Percentiles rank a stretch among this genome's conserved stretches.
These are phyloP conservation scores for Didymella lethalis DNA, from an alignment of 2,329 filamentous ascomycete genomes.

Conservation along the genomic window DNA sequence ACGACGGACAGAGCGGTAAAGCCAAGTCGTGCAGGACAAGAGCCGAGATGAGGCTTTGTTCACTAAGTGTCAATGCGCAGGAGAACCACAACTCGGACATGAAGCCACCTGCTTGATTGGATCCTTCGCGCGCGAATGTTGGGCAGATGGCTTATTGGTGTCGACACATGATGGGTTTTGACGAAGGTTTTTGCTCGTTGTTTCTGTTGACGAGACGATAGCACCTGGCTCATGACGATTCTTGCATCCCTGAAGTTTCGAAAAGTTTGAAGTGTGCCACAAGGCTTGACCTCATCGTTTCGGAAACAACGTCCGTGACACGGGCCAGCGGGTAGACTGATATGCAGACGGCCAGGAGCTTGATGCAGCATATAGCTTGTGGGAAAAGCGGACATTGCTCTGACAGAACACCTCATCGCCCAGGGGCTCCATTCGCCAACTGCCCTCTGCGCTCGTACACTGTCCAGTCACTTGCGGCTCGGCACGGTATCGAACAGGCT, in stretches of 20 bases:
- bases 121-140: constrained; percentile 15
- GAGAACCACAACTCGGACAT: constrained; percentile 30
- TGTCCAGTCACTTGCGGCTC: not conserved
- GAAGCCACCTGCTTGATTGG: constrained; percentile 20
- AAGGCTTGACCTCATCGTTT: constrained; percentile 19
- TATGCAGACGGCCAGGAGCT: constrained; percentile 8
- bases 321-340: constrained; percentile 13
- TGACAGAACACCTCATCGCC: constrained; percentile 13
- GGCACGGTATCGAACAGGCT: constrained; percentile 3
- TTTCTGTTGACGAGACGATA: constrained; percentile 15
- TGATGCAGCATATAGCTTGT: constrained; percentile 20
- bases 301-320: constrained; percentile 22
- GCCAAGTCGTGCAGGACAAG: constrained; percentile 23
- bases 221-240: constrained; percentile 10
- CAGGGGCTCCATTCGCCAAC: not conserved
- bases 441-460: not conserved
- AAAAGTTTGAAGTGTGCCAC: constrained; percentile 18
- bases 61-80: constrained; percentile 35
- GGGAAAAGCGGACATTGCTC: constrained; percentile 15
- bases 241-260: constrained; percentile 22
- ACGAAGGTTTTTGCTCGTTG: constrained; percentile 1
- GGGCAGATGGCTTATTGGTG: constrained; percentile 16
- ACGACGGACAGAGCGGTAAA: constrained; percentile 8
- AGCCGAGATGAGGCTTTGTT: constrained; percentile 31
- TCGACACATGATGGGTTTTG: constrained; percentile 15